Conservation (phyloP, 495 filamentous ascomycete species). For the Viridothelium virens region DNA sequence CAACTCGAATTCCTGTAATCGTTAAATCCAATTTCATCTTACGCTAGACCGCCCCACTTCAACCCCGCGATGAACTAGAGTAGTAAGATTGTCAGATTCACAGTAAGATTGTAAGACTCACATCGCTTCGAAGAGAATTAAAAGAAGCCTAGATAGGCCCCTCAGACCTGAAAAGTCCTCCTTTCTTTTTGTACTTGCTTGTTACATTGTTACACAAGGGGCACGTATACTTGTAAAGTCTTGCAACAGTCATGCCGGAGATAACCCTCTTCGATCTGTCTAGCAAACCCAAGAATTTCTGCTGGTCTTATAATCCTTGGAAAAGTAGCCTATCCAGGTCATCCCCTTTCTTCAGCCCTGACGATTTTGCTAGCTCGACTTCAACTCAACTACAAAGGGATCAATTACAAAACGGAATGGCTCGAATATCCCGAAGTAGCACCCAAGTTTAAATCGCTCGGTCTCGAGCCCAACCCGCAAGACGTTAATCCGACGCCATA, state of each 20-base stretch:
- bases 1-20: neutral
- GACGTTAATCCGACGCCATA: slow-evolving; percentile 31
- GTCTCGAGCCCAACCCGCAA: slow-evolving; percentile 37
- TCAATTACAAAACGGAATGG: slow-evolving; percentile 60
- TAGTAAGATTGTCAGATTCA: too few species aligned
- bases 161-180: neutral
- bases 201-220: neutral
- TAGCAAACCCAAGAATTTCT: neutral
- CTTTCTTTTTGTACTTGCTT: neutral
- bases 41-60: neutral
- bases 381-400: slow-evolving; percentile 51
- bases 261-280: neutral
- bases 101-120: too few species aligned
- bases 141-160: neutral
- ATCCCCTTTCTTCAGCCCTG: slow-evolving; percentile 5
- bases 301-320: neutral
- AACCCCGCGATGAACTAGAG: neutral
- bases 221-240: neutral
- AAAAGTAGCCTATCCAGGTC: neutral
- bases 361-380: slow-evolving; percentile 42
- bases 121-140: neutral
- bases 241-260: neutral
- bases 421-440: slow-evolving; percentile 56
- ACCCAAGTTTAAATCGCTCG: slow-evolving; percentile 39
- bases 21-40: neutral